Evolutionary conservation across 306 rosid genomes (phyloP).

Genomic region (Casuarina cunninghamiana): DNA sequence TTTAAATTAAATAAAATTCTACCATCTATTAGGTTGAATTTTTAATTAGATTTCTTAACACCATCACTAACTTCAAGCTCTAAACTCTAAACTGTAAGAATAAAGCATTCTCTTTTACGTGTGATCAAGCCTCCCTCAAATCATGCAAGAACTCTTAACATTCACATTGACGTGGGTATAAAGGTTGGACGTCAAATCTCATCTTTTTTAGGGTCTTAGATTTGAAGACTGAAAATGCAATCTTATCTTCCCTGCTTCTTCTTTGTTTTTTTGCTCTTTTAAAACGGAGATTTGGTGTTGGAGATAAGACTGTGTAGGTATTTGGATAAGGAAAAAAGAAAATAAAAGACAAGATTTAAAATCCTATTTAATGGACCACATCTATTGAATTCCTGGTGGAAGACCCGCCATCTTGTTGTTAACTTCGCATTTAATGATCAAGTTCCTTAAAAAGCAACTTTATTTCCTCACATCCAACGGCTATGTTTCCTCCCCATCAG

Average conservation of each 20-base stretch:
- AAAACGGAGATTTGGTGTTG: not conserved
- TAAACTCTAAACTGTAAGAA: too few relatives aligned
- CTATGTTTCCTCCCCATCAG: not conserved
- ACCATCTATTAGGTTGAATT: too few relatives aligned
- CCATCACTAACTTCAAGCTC: too few relatives aligned
- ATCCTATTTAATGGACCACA: not conserved
- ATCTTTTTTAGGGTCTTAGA: not conserved
- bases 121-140: too few relatives aligned
- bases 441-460: not conserved
- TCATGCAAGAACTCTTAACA: too few relatives aligned
- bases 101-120: too few relatives aligned
- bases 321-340: not conserved
- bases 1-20: too few relatives aligned
- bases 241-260: not conserved
- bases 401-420: too few relatives aligned
- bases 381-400: too few relatives aligned
- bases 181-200: not conserved
- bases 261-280: too few relatives aligned
- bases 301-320: not conserved
- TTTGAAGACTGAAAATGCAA: not conserved
- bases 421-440: not conserved
- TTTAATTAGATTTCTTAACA: too few relatives aligned
- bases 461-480: slow-evolving; percentile 1
- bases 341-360: not conserved
- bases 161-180: too few relatives aligned